phyloP scores from a whole-genome alignment of 176 grass and related monocot genomes.

The Cocos nucifera region DNA sequence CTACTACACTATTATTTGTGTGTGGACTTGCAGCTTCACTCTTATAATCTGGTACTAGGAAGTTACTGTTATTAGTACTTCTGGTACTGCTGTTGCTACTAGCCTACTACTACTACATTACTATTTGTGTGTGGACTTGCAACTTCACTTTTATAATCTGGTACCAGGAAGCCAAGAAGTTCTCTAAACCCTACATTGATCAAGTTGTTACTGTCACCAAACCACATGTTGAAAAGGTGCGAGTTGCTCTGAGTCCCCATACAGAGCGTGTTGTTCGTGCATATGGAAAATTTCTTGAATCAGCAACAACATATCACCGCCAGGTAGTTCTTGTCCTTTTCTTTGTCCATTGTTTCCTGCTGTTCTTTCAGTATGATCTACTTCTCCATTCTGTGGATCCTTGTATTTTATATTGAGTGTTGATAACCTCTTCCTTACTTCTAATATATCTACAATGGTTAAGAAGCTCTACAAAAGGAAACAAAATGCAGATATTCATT shows the following conservation, averaged over 20 bases:
- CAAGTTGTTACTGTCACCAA: constrained; percentile 57
- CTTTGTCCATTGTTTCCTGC: background rate
- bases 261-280: constrained; percentile 26
- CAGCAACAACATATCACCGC: constrained; percentile 49
- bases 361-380: constrained; percentile 2
- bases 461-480: too few species aligned
- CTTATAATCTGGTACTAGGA: constrained; percentile 25
- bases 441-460: too few species aligned
- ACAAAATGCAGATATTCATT: too few species aligned
- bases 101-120: too few species aligned
- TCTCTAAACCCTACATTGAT: constrained; percentile 81
- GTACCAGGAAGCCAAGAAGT: constrained; percentile 56
- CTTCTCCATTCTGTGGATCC: background rate
- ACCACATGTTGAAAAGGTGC: constrained; percentile 69
- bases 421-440: too few species aligned
- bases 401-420: background rate
- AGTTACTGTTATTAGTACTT: background rate
- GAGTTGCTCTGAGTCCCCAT: constrained; percentile 52
- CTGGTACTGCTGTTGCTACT: too few species aligned
- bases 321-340: constrained; percentile 39
- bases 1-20: too few species aligned
- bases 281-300: constrained; percentile 46
- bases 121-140: too few species aligned
- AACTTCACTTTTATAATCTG: background rate
- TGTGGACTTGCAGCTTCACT: too few species aligned